Percentiles rank a stretch among this genome's conserved stretches.
Evolutionary conservation across 2,329 filamentous ascomycete species (phyloP).

Genomic region (Botrytis galanthina): DNA sequence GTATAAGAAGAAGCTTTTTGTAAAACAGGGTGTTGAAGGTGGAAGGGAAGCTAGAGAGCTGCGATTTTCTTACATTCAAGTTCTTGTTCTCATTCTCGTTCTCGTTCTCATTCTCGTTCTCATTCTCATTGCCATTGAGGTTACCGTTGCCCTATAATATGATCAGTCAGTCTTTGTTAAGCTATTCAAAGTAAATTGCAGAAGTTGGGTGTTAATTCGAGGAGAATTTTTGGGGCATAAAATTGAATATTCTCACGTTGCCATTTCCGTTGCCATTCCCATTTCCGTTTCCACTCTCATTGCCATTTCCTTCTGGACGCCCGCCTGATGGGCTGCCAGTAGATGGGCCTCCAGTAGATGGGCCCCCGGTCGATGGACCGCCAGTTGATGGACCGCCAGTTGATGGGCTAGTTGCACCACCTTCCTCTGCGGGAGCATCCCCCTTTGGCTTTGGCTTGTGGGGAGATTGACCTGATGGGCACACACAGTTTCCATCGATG

Average conservation of each 20-base stretch:
- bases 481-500: constrained; percentile 2
- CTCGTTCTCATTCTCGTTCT: background rate
- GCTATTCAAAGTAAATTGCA: no score
- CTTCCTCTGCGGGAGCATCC: background rate
- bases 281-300: background rate
- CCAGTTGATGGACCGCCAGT: background rate
- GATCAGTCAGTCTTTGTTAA: background rate
- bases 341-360: background rate
- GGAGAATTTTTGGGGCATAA: no score
- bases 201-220: background rate
- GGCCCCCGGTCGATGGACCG: no score
- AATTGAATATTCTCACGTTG: background rate
- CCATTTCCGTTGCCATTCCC: background rate
- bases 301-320: background rate
- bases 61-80: background rate
- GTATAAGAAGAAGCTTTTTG: background rate
- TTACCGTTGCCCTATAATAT: background rate
- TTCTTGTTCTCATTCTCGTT: background rate
- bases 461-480: background rate
- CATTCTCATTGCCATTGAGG: background rate
- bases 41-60: background rate
- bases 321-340: background rate
- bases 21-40: background rate
- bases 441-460: background rate
- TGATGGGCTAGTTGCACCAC: background rate